These are phyloP conservation scores for Apiotrichum domesticum DNA, from an alignment of 1,284 basidiomycete species.

Conservation along the genomic window DNA sequence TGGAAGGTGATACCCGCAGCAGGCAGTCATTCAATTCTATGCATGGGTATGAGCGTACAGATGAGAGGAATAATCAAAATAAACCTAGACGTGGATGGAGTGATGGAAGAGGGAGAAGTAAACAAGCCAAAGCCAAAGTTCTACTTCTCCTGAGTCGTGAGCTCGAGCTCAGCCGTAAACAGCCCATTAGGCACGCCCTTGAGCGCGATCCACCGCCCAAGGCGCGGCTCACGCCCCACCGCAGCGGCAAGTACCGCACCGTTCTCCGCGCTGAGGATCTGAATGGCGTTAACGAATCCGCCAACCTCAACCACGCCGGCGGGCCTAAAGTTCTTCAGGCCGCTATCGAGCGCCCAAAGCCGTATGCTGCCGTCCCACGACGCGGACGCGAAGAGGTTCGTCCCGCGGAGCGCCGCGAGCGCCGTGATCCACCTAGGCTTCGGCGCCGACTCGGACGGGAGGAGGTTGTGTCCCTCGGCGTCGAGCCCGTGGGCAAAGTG, in stretches of 20 bases:
- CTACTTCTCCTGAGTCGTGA: constrained; percentile 2
- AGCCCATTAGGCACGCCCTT: constrained; percentile 68
- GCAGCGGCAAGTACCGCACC: constrained; percentile 64
- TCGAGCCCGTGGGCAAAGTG: constrained; percentile 71
- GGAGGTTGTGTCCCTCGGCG: constrained; percentile 43
- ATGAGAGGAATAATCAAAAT: neutral
- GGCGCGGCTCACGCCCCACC: constrained; percentile 76
- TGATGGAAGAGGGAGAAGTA: neutral
- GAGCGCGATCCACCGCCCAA: constrained; percentile 79
- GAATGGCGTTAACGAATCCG: constrained; percentile 86
- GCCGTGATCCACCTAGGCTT: constrained; percentile 88
- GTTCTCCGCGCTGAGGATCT: constrained; percentile 54
- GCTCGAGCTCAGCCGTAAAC: constrained; percentile 53
- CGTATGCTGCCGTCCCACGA: constrained; percentile 87
- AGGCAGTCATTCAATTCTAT: neutral
- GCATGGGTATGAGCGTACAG: constrained; percentile 5
- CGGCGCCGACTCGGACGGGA: constrained; percentile 45
- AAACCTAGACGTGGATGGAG: neutral
- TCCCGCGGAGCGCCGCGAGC: constrained; percentile 73
- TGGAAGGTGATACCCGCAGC: neutral
- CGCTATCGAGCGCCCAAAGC: constrained; percentile 78
- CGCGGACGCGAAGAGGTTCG: constrained; percentile 85
- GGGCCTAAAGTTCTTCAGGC: constrained; percentile 66
- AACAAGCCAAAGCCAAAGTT: neutral
- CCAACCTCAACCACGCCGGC: constrained; percentile 54